These are phyloP conservation scores for Chrysopogon serrulatus DNA, from an alignment of 176 grass and related monocot genomes.

Conservation along the genomic window DNA sequence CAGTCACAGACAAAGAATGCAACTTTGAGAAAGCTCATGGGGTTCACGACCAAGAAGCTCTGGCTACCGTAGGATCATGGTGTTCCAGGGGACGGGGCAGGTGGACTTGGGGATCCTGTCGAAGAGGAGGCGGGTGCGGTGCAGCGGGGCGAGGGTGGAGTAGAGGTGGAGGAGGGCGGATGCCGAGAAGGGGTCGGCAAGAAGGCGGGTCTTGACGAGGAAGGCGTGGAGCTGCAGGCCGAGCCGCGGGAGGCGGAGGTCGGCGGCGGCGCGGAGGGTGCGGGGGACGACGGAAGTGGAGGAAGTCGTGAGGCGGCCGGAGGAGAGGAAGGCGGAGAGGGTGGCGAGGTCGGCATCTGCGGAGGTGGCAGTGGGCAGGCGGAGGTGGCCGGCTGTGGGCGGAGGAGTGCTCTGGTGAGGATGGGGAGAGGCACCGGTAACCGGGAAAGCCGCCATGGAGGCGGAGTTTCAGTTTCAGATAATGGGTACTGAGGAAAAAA, in stretches of 20 bases:
- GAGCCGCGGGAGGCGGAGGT: constrained; percentile 22
- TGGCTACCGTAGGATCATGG: constrained; percentile 33
- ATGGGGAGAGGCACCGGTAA: not conserved
- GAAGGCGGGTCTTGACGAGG: constrained; percentile 28
- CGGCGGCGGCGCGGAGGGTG: constrained; percentile 28
- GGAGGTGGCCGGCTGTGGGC: not conserved
- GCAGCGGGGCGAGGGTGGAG: constrained; percentile 10
- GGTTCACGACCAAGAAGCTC: too few species aligned
- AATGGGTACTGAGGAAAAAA: not conserved
- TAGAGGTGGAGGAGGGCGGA: constrained; percentile 42
- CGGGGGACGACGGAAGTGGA: constrained; percentile 36
- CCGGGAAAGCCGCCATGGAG: not conserved
- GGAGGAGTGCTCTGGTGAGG: not conserved
- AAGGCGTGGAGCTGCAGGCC: constrained; percentile 44
- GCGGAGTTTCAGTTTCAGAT: not conserved
- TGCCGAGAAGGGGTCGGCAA: constrained; percentile 26
- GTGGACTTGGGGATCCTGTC: constrained; percentile 38
- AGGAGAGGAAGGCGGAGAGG: constrained; percentile 16
- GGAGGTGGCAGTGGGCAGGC: not conserved
- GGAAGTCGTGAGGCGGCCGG: not conserved
- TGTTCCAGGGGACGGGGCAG: constrained; percentile 30
- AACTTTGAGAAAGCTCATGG: not conserved
- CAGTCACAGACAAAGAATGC: not conserved
- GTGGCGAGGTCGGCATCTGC: not conserved
- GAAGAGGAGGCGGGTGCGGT: constrained; percentile 29